These are phyloP conservation scores for Helichrysum umbraculigerum DNA, from an alignment of 129 eudicot genomes.

Conservation along the genomic window DNA sequence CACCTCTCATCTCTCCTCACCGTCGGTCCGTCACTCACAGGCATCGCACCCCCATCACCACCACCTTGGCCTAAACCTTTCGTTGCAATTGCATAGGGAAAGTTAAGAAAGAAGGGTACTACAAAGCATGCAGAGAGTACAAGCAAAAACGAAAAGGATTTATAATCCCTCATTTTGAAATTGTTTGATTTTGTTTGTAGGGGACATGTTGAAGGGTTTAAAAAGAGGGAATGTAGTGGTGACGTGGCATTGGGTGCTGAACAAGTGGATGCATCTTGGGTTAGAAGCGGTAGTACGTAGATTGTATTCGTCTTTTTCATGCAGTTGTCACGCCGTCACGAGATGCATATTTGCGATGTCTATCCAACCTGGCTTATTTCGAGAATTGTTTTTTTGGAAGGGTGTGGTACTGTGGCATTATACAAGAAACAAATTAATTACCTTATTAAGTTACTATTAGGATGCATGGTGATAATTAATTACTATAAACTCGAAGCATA, in stretches of 20 bases:
- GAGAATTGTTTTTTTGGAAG: no score
- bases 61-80: neutral
- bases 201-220: slow-evolving; percentile 5
- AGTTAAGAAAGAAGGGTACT: neutral
- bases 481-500: no score
- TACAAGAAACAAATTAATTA: no score
- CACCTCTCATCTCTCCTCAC: slow-evolving; percentile 56
- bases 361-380: neutral
- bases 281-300: neutral
- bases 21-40: slow-evolving; percentile 32
- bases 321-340: neutral
- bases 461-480: no score
- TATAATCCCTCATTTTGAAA: neutral
- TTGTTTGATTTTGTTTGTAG: neutral
- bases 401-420: no score
- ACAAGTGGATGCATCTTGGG: slow-evolving; percentile 25
- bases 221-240: slow-evolving; percentile 20
- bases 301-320: neutral
- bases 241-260: slow-evolving; percentile 36
- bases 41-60: slow-evolving; percentile 1
- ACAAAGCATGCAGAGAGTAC: slow-evolving; percentile 22
- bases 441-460: no score
- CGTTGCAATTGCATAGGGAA: slow-evolving; percentile 23
- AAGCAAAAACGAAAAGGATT: slow-evolving; percentile 8
- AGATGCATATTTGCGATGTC: neutral